A percentile compares a stretch with the other conserved stretches of the same genome.
Evolutionary conservation across 1,284 basidiomycete species (phyloP).

Genomic region (Sanguinoderma infundibulare): DNA sequence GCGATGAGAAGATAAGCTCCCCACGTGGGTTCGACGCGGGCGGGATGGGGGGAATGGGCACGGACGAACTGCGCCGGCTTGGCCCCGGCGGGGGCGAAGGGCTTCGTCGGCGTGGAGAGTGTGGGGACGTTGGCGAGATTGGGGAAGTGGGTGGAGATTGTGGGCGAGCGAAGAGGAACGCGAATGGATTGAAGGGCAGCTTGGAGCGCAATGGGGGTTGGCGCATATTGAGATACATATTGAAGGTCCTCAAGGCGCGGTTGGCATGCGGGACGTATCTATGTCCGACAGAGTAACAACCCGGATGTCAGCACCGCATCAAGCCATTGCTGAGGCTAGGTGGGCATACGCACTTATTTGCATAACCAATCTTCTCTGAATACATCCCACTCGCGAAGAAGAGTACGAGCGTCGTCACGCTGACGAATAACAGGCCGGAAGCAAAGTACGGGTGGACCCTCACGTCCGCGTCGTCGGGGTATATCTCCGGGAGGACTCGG

Average conservation of each 20-base stretch:
- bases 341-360: constrained; percentile 68
- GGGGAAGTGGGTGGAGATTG: constrained; percentile 32
- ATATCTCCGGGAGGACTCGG: constrained; percentile 53
- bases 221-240: constrained; percentile 96
- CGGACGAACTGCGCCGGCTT: constrained; percentile 38
- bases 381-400: constrained; percentile 99
- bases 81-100: constrained; percentile 46
- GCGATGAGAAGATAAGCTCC: constrained; percentile 94
- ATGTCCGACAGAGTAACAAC: constrained; percentile 1
- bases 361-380: constrained; percentile 94
- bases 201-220: constrained; percentile 69
- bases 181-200: constrained; percentile 66
- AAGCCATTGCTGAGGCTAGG: neutral
- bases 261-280: constrained; percentile 98
- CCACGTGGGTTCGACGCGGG: constrained; percentile 91
- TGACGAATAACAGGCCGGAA: constrained; percentile 81
- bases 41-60: constrained; percentile 82
- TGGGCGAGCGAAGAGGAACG: constrained; percentile 65
- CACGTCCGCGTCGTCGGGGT: constrained; percentile 47
- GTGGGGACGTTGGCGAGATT: constrained; percentile 34
- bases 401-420: constrained; percentile 87
- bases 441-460: constrained; percentile 71
- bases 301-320: neutral
- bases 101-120: constrained; percentile 38
- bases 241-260: constrained; percentile 87